A percentile compares a stretch with the other conserved stretches of the same genome.
These are phyloP conservation scores for Jackrogersella minutella DNA, from an alignment of 495 filamentous ascomycete genomes.

Conservation along the genomic window DNA sequence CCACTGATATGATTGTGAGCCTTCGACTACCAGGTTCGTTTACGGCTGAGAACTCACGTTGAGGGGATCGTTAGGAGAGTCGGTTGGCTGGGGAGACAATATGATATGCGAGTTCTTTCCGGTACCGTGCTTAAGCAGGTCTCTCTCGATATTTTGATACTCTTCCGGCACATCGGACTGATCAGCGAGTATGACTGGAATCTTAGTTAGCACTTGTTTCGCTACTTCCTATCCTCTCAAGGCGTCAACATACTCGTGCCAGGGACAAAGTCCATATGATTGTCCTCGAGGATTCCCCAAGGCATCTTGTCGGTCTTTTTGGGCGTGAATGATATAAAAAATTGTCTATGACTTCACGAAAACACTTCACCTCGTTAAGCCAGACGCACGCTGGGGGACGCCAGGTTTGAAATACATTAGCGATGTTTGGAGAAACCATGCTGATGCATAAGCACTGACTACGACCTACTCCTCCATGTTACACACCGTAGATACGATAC, in stretches of 20 bases:
- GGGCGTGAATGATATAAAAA: constrained; percentile 7
- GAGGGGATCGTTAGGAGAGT: constrained; percentile 64
- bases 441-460: constrained; percentile 29
- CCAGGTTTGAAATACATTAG: constrained; percentile 16
- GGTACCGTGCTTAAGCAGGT: constrained; percentile 58
- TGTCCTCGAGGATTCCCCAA: constrained; percentile 45
- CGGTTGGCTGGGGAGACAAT: constrained; percentile 62
- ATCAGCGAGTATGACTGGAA: constrained; percentile 54
- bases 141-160: constrained; percentile 50
- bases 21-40: background rate
- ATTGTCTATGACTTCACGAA: background rate
- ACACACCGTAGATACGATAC: background rate
- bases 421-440: constrained; percentile 16
- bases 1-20: constrained; percentile 50
- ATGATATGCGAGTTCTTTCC: constrained; percentile 58
- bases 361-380: background rate
- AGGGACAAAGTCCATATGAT: constrained; percentile 55
- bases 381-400: background rate
- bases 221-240: background rate
- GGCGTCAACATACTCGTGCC: constrained; percentile 53
- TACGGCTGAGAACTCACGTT: constrained; percentile 45
- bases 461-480: background rate
- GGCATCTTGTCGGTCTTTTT: constrained; percentile 31
- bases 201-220: constrained; percentile 14
- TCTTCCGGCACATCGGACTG: constrained; percentile 55